These are phyloP conservation scores for Cercophora newfieldiana DNA, from an alignment of 495 filamentous ascomycete species.

Conservation along the genomic window DNA sequence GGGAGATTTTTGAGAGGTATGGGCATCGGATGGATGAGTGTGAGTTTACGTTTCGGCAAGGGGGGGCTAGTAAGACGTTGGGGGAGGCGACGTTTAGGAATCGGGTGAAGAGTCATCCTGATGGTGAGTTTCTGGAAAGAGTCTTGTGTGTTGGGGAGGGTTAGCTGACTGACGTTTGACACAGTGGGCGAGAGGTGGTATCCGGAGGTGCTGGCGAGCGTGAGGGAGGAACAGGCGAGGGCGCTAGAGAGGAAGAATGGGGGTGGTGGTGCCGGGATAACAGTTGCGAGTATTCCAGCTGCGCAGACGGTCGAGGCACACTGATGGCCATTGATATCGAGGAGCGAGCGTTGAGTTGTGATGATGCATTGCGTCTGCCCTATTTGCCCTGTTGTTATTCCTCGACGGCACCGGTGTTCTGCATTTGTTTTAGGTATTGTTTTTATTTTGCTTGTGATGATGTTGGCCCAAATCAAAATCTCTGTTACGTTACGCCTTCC, in stretches of 20 bases:
- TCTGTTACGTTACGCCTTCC: constrained; percentile 12
- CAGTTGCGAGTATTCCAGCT: background rate
- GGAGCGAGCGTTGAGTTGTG: background rate
- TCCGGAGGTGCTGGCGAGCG: constrained; percentile 61
- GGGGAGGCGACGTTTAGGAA: constrained; percentile 86
- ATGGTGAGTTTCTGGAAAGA: constrained; percentile 42
- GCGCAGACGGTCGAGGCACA: constrained; percentile 33
- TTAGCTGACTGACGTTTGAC: background rate
- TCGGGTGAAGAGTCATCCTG: constrained; percentile 84
- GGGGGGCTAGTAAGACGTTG: constrained; percentile 59
- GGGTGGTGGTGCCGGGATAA: constrained; percentile 21
- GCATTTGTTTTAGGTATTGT: background rate
- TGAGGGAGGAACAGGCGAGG: constrained; percentile 48
- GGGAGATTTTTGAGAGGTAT: constrained; percentile 48
- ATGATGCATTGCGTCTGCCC: background rate
- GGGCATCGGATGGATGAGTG: constrained; percentile 64
- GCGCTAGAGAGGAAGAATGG: constrained; percentile 30
- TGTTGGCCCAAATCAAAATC: constrained; percentile 7
- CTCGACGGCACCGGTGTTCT: too few species aligned
- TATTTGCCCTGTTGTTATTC: background rate
- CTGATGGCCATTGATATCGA: constrained; percentile 12
- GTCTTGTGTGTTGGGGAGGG: background rate
- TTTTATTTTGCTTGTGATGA: background rate
- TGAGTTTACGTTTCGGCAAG: constrained; percentile 75
- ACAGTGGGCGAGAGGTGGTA: constrained; percentile 77